Evolutionary conservation across 345 rosid genomes (phyloP).

Genomic region (Syzygium aromaticum): DNA sequence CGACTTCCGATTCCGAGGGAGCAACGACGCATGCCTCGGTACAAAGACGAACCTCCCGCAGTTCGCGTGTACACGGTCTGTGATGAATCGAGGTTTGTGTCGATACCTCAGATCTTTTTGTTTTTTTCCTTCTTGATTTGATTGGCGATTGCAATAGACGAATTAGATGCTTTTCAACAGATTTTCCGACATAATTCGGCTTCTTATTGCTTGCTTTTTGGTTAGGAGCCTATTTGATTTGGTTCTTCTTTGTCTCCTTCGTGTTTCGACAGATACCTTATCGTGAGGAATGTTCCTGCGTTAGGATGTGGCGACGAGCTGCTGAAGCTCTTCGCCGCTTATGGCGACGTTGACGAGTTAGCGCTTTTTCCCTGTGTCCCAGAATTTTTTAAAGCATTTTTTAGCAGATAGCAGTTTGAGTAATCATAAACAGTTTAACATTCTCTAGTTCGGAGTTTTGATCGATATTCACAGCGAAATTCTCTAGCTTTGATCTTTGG

Average conservation of each 20-base stretch:
- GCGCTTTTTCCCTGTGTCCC: background rate
- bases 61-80: conserved; percentile 81
- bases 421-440: background rate
- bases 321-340: conserved; percentile 52
- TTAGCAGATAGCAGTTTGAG: background rate
- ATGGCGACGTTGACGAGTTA: conserved; percentile 88
- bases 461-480: background rate
- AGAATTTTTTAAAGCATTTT: background rate
- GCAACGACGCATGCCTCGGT: conserved; percentile 30
- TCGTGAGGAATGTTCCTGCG: conserved; percentile 86
- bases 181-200: background rate
- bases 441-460: background rate
- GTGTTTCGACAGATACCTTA: conserved; percentile 40
- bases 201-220: background rate
- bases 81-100: conserved; percentile 63
- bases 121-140: background rate
- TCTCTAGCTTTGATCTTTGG: background rate
- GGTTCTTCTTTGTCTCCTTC: background rate
- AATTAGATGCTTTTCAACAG: background rate
- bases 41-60: conserved; percentile 56
- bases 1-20: background rate
- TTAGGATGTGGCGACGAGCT: conserved; percentile 90
- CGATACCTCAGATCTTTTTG: background rate
- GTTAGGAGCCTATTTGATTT: background rate
- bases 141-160: background rate